Percentiles rank a stretch among this genome's conserved stretches.
phyloP scores from a whole-genome alignment of 768 basidiomycete genomes.

The Suillus discolor region DNA sequence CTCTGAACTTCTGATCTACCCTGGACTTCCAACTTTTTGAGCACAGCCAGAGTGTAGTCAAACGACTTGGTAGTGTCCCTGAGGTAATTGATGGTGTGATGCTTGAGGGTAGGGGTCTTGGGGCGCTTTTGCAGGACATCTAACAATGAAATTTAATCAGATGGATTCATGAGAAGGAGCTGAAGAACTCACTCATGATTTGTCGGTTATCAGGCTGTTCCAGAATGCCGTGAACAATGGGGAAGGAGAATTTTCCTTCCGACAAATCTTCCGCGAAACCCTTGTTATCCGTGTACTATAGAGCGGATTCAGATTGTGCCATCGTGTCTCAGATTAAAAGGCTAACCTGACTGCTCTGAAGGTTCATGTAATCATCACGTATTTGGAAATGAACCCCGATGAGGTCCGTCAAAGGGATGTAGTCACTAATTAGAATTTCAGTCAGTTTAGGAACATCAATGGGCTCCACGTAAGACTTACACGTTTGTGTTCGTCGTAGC shows the following conservation, averaged over 20 bases:
- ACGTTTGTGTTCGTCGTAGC: conserved; percentile 58
- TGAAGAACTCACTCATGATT: conserved; percentile 73
- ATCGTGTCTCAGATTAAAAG: too few species aligned
- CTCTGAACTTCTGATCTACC: conserved; percentile 66
- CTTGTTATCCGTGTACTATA: conserved; percentile 80
- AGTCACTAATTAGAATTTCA: conserved; percentile 39
- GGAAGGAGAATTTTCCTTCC: conserved; percentile 98
- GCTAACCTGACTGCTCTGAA: conserved; percentile 27
- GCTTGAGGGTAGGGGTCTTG: conserved; percentile 76
- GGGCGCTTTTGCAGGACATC: conserved; percentile 92
- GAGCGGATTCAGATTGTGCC: background rate
- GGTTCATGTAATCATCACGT: conserved; percentile 53
- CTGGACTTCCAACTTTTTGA: conserved; percentile 67
- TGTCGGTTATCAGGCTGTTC: conserved; percentile 76
- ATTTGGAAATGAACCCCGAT: conserved; percentile 63
- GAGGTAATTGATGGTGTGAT: conserved; percentile 80
- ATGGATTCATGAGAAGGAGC: background rate
- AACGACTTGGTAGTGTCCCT: conserved; percentile 79
- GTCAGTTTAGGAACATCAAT: background rate
- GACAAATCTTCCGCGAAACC: conserved; percentile 93
- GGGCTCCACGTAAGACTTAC: conserved; percentile 39
- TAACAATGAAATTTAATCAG: conserved; percentile 29
- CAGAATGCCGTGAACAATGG: conserved; percentile 87
- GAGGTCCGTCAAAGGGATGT: conserved; percentile 57
- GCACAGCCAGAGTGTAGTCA: conserved; percentile 77